Base-by-base conservation (phyloP, 345 rosid species). In the Hibiscus trionum region DNA sequence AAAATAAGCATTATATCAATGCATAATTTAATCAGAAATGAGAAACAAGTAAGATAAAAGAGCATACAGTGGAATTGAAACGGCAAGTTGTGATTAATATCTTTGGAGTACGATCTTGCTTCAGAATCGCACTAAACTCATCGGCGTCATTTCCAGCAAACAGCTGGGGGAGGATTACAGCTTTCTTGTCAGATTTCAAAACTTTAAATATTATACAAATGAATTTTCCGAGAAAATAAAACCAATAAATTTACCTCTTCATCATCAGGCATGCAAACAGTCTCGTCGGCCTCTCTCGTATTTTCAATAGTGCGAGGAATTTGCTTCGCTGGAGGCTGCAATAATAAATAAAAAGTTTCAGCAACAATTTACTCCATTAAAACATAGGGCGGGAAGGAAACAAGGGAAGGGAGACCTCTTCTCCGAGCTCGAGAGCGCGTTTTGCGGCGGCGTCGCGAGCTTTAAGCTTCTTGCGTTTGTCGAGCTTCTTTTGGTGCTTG, bases 101-200 rank as follows among this genome's bases (percentile, higher is more conserved):
- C 83, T 91, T 93, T 0, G 97, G 94, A 1, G 79, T 59, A 8
- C 52, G 33, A 47, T 87, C 93, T 7, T 83, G 88, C 69, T 83
- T 87, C 73, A 92, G 75, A 33, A 95, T 44, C 19, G 88, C 79
- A 75, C 85, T 86, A 72, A 96, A 93, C 53, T 96, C 99, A 75
- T 96, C 99, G 35, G 88, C 91, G 81, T 96, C 98, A 72, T 87
- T 93, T n/a, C 87, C 90, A 0, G 90, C 98, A 84, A 84, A 90
- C 65, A 95, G 70, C 99, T 94, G 79, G 76, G 76, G 79, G 65
- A 15, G 47, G 26, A 16, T 21, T 21, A 21, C 24, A 49, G 4
- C 0, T 49, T 67, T 29, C 19, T 4, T 27, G 5, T 15, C 57
- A 66, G 57, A 46, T 49, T 64, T 33, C 39, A 55, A 26, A 26